phyloP scores from a whole-genome alignment of 2,329 filamentous ascomycete genomes.

The Lecanoromycetidae sp. region DNA sequence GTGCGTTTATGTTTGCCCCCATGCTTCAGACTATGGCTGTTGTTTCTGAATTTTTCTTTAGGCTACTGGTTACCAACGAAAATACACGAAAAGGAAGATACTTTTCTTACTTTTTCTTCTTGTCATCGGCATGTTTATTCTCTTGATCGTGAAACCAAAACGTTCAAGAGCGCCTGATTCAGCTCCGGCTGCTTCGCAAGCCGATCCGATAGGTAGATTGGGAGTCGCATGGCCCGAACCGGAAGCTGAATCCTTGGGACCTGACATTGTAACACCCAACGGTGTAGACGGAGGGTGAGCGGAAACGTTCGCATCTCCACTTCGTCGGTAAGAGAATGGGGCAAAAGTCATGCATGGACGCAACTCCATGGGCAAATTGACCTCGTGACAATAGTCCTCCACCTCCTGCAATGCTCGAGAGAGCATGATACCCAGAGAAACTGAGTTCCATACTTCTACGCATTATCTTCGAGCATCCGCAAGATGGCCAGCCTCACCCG shows the following conservation, averaged over 20 bases:
- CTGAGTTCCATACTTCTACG: no score
- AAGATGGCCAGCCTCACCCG: no score
- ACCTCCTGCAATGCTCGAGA: no score
- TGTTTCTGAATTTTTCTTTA: conserved; percentile 17
- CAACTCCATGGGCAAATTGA: no score
- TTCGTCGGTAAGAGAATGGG: no score
- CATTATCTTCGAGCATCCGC: no score
- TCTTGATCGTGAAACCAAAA: conserved; percentile 71
- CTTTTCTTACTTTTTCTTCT: conserved; percentile 78
- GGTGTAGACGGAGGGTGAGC: not conserved
- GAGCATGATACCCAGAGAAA: no score
- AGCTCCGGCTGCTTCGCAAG: conserved; percentile 10
- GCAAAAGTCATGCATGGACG: no score
- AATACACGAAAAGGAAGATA: conserved; percentile 79
- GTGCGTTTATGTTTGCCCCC: conserved; percentile 29
- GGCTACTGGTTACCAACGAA: conserved; percentile 78
- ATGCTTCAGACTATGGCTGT: no score
- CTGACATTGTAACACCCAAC: conserved; percentile 7
- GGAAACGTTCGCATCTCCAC: no score
- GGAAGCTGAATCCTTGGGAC: not conserved
- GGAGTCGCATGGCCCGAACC: conserved; percentile 1
- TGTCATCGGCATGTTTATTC: conserved; percentile 74
- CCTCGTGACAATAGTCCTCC: no score
- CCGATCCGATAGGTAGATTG: conserved; percentile 4
- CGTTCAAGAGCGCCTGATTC: conserved; percentile 14